Evolutionary conservation across 345 rosid genomes (phyloP).

Genomic region (Triadica sebifera): DNA sequence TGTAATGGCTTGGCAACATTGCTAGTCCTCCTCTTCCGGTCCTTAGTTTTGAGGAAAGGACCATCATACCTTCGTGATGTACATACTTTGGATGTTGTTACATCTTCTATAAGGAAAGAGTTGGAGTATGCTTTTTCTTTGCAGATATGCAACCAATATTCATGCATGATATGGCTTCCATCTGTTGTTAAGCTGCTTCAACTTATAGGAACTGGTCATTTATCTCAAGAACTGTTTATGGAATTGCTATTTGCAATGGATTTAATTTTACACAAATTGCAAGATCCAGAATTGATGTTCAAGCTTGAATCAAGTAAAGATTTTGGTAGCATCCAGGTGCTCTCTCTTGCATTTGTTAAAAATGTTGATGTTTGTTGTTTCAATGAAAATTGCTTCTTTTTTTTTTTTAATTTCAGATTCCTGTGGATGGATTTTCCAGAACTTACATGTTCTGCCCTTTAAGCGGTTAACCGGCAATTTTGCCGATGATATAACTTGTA

Average conservation of each 20-base stretch:
- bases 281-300: slow-evolving; percentile 76
- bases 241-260: slow-evolving; percentile 55
- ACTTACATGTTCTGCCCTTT: background rate
- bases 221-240: slow-evolving; percentile 34
- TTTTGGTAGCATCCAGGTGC: slow-evolving; percentile 70
- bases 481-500: no score
- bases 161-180: slow-evolving; percentile 83
- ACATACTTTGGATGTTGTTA: slow-evolving; percentile 30
- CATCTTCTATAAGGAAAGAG: slow-evolving; percentile 44
- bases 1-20: slow-evolving; percentile 69
- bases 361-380: background rate
- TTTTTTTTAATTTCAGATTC: background rate
- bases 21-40: slow-evolving; percentile 67
- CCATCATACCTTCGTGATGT: slow-evolving; percentile 31
- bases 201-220: slow-evolving; percentile 36
- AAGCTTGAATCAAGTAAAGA: slow-evolving; percentile 55
- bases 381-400: background rate
- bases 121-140: slow-evolving; percentile 86
- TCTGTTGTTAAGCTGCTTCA: slow-evolving; percentile 63
- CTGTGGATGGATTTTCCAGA: background rate
- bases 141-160: slow-evolving; percentile 71
- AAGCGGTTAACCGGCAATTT: no score
- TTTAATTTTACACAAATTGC: slow-evolving; percentile 62
- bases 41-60: slow-evolving; percentile 55
- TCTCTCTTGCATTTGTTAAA: slow-evolving; percentile 2